Conservation (phyloP, 495 filamentous ascomycete species). For the Pseudevernia furfuracea region DNA sequence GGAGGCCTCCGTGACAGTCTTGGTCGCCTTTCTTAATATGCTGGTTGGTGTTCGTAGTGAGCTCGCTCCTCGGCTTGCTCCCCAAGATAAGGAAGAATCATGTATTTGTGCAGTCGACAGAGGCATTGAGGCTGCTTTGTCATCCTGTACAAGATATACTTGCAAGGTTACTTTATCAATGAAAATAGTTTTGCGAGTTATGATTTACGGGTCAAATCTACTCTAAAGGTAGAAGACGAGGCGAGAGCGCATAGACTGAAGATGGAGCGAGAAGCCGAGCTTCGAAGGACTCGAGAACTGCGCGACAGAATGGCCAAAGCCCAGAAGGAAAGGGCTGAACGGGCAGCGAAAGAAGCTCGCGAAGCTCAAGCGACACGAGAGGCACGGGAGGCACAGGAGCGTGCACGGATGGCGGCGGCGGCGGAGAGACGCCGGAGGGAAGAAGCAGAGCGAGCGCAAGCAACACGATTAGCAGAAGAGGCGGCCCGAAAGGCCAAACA, state of each 20-base stretch:
- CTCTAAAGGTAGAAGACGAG: background rate
- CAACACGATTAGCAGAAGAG: background rate
- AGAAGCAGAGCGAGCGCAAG: conserved; percentile 1
- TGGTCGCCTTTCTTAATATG: too few species aligned
- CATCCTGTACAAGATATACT: too few species aligned
- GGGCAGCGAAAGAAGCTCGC: conserved; percentile 7
- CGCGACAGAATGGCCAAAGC: background rate
- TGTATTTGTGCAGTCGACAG: too few species aligned
- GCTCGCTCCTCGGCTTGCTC: too few species aligned
- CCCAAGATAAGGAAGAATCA: too few species aligned
- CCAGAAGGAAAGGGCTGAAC: conserved; percentile 1
- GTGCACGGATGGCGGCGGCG: conserved; percentile 3
- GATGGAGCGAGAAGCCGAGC: conserved; percentile 7
- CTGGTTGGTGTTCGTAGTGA: too few species aligned
- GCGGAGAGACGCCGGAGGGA: conserved; percentile 3
- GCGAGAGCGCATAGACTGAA: background rate
- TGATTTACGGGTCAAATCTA: too few species aligned
- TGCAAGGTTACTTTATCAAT: too few species aligned
- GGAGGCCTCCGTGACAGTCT: too few species aligned
- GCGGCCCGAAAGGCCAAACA: background rate
- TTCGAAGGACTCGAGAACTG: background rate
- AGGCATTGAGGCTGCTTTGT: too few species aligned
- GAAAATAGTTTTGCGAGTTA: too few species aligned
- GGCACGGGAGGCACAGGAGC: conserved; percentile 10
- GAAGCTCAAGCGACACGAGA: conserved; percentile 14